Evolutionary conservation across 495 filamentous ascomycete species (phyloP).

Genomic region (Pseudevernia furfuracea): DNA sequence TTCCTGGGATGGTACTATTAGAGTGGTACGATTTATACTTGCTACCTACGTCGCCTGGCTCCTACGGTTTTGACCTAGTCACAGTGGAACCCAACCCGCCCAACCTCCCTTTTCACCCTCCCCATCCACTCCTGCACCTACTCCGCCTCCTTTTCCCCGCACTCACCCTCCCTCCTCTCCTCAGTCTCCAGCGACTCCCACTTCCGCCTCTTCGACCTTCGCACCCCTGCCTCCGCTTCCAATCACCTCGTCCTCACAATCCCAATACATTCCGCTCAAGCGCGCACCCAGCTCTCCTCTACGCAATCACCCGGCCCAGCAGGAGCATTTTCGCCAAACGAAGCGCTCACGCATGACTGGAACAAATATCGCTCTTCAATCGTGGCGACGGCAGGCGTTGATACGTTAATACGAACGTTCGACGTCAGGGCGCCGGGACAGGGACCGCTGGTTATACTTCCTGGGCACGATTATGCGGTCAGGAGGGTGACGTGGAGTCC

Average conservation of each 20-base stretch:
- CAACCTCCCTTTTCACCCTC: constrained; percentile 67
- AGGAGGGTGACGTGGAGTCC: constrained; percentile 82
- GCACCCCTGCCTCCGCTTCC: constrained; percentile 68
- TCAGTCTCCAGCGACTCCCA: constrained; percentile 79
- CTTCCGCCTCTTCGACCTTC: constrained; percentile 80
- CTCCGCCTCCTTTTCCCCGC: constrained; percentile 71
- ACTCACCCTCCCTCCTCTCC: constrained; percentile 68
- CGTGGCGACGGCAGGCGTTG: constrained; percentile 84
- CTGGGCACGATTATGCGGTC: constrained; percentile 87
- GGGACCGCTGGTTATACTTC: constrained; percentile 62
- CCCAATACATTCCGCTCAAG: constrained; percentile 61
- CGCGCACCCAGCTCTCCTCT: constrained; percentile 32
- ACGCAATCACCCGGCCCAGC: constrained; percentile 21
- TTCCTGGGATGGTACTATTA: constrained; percentile 91
- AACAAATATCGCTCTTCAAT: constrained; percentile 88
- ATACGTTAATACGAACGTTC: constrained; percentile 75
- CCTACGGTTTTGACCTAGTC: neutral
- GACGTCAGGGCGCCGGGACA: constrained; percentile 67
- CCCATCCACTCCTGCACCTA: constrained; percentile 90
- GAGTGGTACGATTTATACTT: constrained; percentile 50
- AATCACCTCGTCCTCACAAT: constrained; percentile 75
- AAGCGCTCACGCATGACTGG: constrained; percentile 95
- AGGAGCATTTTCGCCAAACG: constrained; percentile 49
- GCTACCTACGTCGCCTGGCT: neutral
- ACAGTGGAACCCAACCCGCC: constrained; percentile 69